Evolutionary conservation across 2,329 filamentous ascomycete species (phyloP), one percentile per base, ranked within the genome.

Genomic region (Phialocephala sp.): DNA sequence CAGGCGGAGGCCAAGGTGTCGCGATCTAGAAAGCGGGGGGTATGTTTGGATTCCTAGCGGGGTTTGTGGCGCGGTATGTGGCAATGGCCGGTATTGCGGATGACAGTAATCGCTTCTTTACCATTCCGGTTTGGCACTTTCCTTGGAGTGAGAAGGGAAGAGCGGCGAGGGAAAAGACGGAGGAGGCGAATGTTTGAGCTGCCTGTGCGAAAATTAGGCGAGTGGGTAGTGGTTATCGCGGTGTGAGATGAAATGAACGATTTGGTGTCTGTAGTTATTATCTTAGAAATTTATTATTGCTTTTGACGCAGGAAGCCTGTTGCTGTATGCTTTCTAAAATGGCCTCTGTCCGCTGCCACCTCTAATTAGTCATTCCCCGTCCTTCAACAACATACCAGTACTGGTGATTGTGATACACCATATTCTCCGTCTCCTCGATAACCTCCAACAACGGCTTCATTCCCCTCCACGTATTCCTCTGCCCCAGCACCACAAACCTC

Each of bases 1-100:
- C 32, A 14, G 65, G 62, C n/a, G 39, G 32, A 2, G 2, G 39
- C 11, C n/a, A 62, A 15, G 55, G 65, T n/a, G 8, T 36, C 8
- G 20, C 14, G 2, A 15, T 73, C 11, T 58, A 68, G 27, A 79
- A 80, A 65, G 82, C 82, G 39, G 84, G 84, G 66, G 84, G 84
- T 66, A 79, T 78, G 8, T 85, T 85, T 68, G 83, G 82, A 64
- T 77, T 85, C 35, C 74, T 85, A 55, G 83, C 83, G 18, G 83
- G 83, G 0, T 85, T 85, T 72, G 70, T 80, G 14, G 83, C 83
- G 18, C 85, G 83, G 83, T 85, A 85, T 74, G 84, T 84, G 66
- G 82, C 82, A 3, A 76, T 84, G 11, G 83, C 83, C 54, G 83
- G 83, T 81, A 81, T 85, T 67, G 82, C 82, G n/a, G 83, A 85